Evolutionary conservation across 2,329 filamentous ascomycete species (phyloP).

Genomic region (Setomelanomma holmii): DNA sequence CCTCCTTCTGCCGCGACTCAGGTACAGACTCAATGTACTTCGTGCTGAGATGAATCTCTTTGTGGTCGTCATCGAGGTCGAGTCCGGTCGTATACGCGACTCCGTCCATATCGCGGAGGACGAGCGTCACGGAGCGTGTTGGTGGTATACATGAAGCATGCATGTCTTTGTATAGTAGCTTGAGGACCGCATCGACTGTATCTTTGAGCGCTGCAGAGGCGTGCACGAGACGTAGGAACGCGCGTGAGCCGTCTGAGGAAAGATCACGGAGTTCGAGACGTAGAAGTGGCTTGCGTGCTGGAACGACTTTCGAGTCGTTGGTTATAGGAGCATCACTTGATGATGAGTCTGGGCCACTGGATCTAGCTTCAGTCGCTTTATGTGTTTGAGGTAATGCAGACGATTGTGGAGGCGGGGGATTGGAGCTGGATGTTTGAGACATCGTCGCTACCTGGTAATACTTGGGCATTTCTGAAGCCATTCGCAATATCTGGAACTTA

Average conservation of each 20-base stretch:
- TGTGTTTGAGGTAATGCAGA: slow-evolving; percentile 36
- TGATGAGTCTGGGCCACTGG: slow-evolving; percentile 2
- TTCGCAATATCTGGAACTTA: slow-evolving; percentile 28
- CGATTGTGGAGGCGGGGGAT: slow-evolving; percentile 34
- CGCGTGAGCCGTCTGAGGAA: slow-evolving; percentile 63
- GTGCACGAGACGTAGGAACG: slow-evolving; percentile 73
- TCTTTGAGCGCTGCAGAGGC: slow-evolving; percentile 66
- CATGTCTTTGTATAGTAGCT: slow-evolving; percentile 68
- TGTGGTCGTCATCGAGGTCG: slow-evolving; percentile 83
- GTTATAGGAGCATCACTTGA: background rate
- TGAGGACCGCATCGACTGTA: slow-evolving; percentile 72
- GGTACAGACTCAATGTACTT: slow-evolving; percentile 67
- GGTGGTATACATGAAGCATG: slow-evolving; percentile 54
- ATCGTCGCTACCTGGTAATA: slow-evolving; percentile 46
- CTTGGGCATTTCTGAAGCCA: slow-evolving; percentile 30
- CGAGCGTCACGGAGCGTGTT: slow-evolving; percentile 85
- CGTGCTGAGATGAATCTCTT: slow-evolving; percentile 89
- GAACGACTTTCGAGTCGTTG: slow-evolving; percentile 24
- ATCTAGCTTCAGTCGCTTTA: slow-evolving; percentile 5
- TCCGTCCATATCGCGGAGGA: slow-evolving; percentile 79
- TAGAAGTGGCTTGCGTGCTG: slow-evolving; percentile 52
- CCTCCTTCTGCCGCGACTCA: slow-evolving; percentile 52
- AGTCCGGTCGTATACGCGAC: slow-evolving; percentile 88
- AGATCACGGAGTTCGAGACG: slow-evolving; percentile 59
- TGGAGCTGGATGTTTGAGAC: slow-evolving; percentile 23